phyloP scores from a whole-genome alignment of 78 protist genomes.

The Neovahlkampfia damariscottae region DNA sequence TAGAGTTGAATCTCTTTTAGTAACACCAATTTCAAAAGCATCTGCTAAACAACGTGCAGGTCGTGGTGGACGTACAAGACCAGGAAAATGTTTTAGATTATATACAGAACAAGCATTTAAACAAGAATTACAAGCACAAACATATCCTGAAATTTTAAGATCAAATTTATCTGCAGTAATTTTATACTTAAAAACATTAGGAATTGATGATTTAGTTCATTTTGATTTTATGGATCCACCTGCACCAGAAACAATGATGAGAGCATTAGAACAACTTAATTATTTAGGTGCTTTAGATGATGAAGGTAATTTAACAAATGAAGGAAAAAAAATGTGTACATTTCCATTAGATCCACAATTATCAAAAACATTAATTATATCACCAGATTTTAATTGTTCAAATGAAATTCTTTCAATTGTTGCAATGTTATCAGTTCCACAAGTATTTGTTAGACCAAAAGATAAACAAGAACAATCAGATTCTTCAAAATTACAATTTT shows the following conservation, averaged over 20 bases:
- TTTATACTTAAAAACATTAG: slow-evolving; percentile 77
- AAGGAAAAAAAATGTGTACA: slow-evolving; percentile 52
- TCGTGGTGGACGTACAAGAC: slow-evolving; percentile 98
- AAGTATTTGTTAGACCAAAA: slow-evolving; percentile 77
- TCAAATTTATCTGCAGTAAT: slow-evolving; percentile 67
- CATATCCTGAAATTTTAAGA: slow-evolving; percentile 96
- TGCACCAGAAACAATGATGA: slow-evolving; percentile 94
- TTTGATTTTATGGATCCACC: slow-evolving; percentile 99
- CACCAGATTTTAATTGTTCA: slow-evolving; percentile 56
- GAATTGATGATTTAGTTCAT: slow-evolving; percentile 90
- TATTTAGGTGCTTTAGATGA: slow-evolving; percentile 95
- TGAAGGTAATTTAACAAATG: slow-evolving; percentile 79
- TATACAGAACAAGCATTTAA: slow-evolving; percentile 75
- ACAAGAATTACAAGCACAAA: slow-evolving; percentile 70
- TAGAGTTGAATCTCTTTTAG: slow-evolving; percentile 94
- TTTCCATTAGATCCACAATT: slow-evolving; percentile 98
- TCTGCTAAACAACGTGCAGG: slow-evolving; percentile 98
- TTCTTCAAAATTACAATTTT: slow-evolving; percentile 64
- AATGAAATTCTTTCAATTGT: slow-evolving; percentile 82
- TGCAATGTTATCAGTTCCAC: slow-evolving; percentile 67
- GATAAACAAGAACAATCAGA: slow-evolving; percentile 67
- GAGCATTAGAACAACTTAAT: slow-evolving; percentile 89
- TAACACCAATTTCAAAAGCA: slow-evolving; percentile 94
- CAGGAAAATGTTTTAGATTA: slow-evolving; percentile 90
- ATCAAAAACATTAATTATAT: slow-evolving; percentile 67